Evolutionary conservation across 345 rosid genomes (phyloP).

Genomic region (Hibiscus mutabilis): DNA sequence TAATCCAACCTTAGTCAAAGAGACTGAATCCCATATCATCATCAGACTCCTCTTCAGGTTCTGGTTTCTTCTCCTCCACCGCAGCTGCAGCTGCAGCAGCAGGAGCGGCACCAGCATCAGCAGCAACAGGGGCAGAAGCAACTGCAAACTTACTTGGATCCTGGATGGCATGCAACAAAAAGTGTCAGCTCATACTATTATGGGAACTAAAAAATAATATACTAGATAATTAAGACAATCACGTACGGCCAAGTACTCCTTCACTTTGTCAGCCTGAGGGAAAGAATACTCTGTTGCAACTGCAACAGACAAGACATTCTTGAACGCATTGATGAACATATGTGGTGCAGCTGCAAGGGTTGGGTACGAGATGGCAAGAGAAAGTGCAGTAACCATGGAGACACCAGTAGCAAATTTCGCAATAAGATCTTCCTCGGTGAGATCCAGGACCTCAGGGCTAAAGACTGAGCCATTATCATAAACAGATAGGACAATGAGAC

Average conservation of each 20-base stretch:
- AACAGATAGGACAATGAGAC: conserved; percentile 62
- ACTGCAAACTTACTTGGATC: conserved; percentile 78
- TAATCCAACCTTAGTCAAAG: conserved; percentile 41
- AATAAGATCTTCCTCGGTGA: conserved; percentile 74
- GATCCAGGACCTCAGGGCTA: conserved; percentile 79
- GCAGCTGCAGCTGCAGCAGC: conserved; percentile 29
- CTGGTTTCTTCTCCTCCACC: conserved; percentile 67
- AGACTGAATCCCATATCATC: conserved; percentile 86
- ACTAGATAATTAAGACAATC: neutral
- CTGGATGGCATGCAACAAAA: conserved; percentile 21
- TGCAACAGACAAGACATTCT: conserved; percentile 71
- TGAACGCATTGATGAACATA: conserved; percentile 86
- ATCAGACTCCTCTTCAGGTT: conserved; percentile 82
- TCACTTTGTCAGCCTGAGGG: conserved; percentile 77
- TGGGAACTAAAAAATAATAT: too few relatives aligned
- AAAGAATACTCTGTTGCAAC: conserved; percentile 67
- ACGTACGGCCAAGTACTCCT: conserved; percentile 70
- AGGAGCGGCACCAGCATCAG: conserved; percentile 8
- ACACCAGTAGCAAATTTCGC: conserved; percentile 76
- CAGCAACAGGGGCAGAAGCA: conserved; percentile 37
- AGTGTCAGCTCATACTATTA: neutral
- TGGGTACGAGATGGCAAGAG: conserved; percentile 78
- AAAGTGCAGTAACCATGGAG: conserved; percentile 58
- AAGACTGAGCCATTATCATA: conserved; percentile 93
- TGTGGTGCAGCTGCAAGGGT: conserved; percentile 88